A percentile compares a stretch with the other conserved stretches of the same genome.
phyloP scores from a whole-genome alignment of 352 stramenopile species.

The Pythium scleroteichum region DNA sequence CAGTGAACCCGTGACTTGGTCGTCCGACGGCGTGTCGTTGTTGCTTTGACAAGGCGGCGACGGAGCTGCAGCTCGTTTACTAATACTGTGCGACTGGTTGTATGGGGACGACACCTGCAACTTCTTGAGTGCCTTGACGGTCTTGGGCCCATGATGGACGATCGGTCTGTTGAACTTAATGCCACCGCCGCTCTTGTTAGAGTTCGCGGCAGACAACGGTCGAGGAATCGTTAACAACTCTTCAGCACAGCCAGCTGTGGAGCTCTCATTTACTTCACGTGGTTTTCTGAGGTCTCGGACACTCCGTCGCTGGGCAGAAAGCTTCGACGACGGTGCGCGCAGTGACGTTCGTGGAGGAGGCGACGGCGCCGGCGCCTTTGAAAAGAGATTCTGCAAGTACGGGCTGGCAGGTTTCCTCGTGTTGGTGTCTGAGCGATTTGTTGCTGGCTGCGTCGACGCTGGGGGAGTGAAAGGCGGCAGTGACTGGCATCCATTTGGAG shows the following conservation, averaged over 20 bases:
- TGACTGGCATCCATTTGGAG: too few species aligned
- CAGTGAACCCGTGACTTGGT: conserved; percentile 42
- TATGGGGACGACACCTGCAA: conserved; percentile 61
- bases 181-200: neutral
- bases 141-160: conserved; percentile 63
- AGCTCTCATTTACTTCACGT: neutral
- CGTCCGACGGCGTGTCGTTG: neutral
- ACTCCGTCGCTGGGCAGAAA: conserved; percentile 13
- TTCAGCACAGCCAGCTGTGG: too few species aligned
- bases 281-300: conserved; percentile 20
- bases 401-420: conserved; percentile 20
- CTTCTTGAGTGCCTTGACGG: conserved; percentile 63
- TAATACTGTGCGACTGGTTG: conserved; percentile 14
- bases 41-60: conserved; percentile 6
- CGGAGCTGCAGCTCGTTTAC: neutral
- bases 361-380: conserved; percentile 2
- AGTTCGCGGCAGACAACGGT: conserved; percentile 5
- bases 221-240: neutral
- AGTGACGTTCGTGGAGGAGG: neutral
- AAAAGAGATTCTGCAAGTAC: conserved; percentile 13
- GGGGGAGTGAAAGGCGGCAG: neutral
- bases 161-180: conserved; percentile 27
- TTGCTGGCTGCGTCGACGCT: neutral
- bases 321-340: neutral
- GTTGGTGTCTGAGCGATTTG: neutral